phyloP scores from a whole-genome alignment of 805 yeast species.

The Candida tibetensis region DNA sequence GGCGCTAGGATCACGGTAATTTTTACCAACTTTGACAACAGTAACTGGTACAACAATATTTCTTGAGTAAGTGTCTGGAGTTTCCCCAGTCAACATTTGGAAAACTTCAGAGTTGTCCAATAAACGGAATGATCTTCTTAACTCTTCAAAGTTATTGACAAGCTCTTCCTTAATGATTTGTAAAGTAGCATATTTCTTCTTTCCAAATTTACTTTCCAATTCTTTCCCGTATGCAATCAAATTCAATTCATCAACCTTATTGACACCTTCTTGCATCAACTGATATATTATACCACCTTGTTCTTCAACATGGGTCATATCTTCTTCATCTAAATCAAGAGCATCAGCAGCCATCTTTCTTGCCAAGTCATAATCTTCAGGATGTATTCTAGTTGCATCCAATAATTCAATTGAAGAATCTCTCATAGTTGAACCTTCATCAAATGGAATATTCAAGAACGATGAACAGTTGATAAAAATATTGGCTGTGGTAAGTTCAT shows the following conservation, averaged over 20 bases:
- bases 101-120: conserved; percentile 73
- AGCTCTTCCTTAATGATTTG: conserved; percentile 85
- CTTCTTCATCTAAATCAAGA: conserved; percentile 92
- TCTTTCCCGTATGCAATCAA: conserved; percentile 91
- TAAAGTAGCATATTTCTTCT: conserved; percentile 72
- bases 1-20: conserved; percentile 47
- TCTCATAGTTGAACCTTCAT: conserved; percentile 48
- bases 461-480: conserved; percentile 91
- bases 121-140: conserved; percentile 67
- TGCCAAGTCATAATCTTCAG: conserved; percentile 95
- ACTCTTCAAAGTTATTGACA: conserved; percentile 82
- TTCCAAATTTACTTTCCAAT: conserved; percentile 67
- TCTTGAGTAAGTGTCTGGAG: conserved; percentile 59
- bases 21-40: conserved; percentile 67
- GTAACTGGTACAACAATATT: conserved; percentile 77
- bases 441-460: conserved; percentile 75
- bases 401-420: conserved; percentile 73
- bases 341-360: conserved; percentile 98
- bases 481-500: conserved; percentile 71
- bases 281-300: conserved; percentile 80
- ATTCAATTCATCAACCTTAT: conserved; percentile 79
- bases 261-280: conserved; percentile 66
- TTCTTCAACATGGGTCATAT: conserved; percentile 72
- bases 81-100: conserved; percentile 87
- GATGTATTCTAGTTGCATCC: conserved; percentile 95